A percentile compares a stretch with the other conserved stretches of the same genome.
These are phyloP conservation scores for Zalerion maritima DNA, from an alignment of 495 filamentous ascomycete species.

Conservation along the genomic window DNA sequence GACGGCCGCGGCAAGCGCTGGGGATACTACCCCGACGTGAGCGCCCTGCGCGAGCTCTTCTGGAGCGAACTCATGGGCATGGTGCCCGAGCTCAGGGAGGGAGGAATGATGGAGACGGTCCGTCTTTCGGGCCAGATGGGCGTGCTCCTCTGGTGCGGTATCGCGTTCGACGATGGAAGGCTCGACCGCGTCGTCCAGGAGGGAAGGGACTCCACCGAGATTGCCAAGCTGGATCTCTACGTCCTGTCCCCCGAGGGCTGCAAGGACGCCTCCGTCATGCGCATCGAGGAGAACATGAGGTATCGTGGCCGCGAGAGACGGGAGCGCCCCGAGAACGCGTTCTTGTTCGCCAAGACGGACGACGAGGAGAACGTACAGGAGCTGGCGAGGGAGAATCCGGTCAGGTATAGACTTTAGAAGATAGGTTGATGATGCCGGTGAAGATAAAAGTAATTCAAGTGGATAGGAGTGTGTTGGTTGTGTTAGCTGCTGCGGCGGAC, in stretches of 20 bases:
- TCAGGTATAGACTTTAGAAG: no score
- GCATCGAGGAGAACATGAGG: no score
- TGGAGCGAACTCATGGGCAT: slow-evolving; percentile 26
- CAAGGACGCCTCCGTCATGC: no score
- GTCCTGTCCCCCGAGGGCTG: slow-evolving; percentile 6
- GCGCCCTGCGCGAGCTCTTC: slow-evolving; percentile 27
- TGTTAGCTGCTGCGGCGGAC: no score
- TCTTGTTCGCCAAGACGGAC: no score
- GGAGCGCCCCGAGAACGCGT: no score
- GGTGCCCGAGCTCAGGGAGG: slow-evolving; percentile 20
- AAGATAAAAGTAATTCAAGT: no score
- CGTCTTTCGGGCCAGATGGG: slow-evolving; percentile 32
- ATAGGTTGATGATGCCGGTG: no score
- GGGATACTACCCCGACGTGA: slow-evolving; percentile 26
- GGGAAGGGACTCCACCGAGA: slow-evolving; percentile 30
- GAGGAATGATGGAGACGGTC: slow-evolving; percentile 15
- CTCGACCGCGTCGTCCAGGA: slow-evolving; percentile 38
- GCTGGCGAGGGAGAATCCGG: no score
- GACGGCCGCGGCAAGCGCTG: slow-evolving; percentile 13
- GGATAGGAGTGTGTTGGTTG: no score
- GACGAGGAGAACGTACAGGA: no score
- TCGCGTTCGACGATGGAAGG: slow-evolving; percentile 41
- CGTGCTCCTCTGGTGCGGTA: slow-evolving; percentile 43
- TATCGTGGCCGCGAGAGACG: no score
- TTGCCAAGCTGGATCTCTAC: slow-evolving; percentile 27